phyloP scores from a whole-genome alignment of 176 grass and related monocot genomes.

The Musa itinerans region DNA sequence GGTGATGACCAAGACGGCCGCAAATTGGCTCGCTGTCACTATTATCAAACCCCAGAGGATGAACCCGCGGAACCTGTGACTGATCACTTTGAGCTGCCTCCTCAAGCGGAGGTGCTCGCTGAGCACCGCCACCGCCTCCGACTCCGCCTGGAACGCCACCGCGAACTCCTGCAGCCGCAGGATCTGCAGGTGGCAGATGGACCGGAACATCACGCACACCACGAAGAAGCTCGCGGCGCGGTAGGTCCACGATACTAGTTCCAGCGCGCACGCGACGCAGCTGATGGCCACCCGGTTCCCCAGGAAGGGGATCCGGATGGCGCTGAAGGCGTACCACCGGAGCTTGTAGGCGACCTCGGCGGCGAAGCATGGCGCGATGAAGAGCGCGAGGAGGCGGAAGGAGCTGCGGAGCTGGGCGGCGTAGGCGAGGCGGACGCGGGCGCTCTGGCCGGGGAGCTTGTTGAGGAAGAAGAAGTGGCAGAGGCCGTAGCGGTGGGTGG shows the following conservation, averaged over 20 bases:
- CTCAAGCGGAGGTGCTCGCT: conserved; percentile 54
- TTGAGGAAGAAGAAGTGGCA: conserved; percentile 71
- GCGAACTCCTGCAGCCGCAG: conserved; percentile 77
- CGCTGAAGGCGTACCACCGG: conserved; percentile 38
- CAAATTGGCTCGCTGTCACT: conserved; percentile 70
- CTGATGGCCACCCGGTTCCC: conserved; percentile 23
- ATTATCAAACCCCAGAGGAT: conserved; percentile 54
- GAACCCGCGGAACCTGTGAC: conserved; percentile 66
- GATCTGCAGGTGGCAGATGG: conserved; percentile 76
- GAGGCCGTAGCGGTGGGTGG: conserved; percentile 40
- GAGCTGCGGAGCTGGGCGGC: conserved; percentile 32
- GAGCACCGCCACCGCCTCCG: conserved; percentile 47
- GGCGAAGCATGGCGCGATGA: conserved; percentile 47
- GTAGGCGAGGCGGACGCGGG: conserved; percentile 45
- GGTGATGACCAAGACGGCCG: conserved; percentile 50
- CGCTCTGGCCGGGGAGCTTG: conserved; percentile 43
- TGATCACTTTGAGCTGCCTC: conserved; percentile 56
- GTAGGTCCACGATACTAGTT: conserved; percentile 65
- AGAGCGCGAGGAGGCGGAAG: conserved; percentile 46
- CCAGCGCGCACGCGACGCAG: conserved; percentile 34
- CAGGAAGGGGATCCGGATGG: conserved; percentile 18
- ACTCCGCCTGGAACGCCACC: conserved; percentile 40
- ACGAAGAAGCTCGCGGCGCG: conserved; percentile 65
- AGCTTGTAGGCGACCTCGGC: conserved; percentile 63
- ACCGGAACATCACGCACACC: conserved; percentile 61